phyloP scores from a whole-genome alignment of 192 early-diverging fungal species.

The Glomus cerebriforme region DNA sequence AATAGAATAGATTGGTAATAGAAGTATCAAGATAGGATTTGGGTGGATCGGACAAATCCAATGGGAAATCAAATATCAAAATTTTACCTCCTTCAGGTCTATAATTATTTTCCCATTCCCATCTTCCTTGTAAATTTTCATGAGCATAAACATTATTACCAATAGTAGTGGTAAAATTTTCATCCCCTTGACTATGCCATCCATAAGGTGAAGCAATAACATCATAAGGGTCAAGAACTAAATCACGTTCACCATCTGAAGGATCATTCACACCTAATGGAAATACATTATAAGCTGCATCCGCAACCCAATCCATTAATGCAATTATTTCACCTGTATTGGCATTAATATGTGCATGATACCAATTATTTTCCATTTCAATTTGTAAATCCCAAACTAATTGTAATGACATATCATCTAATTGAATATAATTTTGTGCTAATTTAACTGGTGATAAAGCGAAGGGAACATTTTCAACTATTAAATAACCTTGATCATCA shows the following conservation, averaged over 20 bases:
- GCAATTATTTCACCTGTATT: conserved; percentile 61
- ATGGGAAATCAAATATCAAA: conserved; percentile 76
- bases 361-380: conserved; percentile 82
- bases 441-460: conserved; percentile 59
- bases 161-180: conserved; percentile 67
- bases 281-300: conserved; percentile 78
- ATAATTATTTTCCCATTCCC: conserved; percentile 73
- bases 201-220: conserved; percentile 62
- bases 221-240: conserved; percentile 59
- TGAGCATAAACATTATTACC: conserved; percentile 96
- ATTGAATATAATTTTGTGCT: conserved; percentile 65
- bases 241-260: conserved; percentile 57
- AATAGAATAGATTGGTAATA: conserved; percentile 89
- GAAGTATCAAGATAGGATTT: conserved; percentile 74
- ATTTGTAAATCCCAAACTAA: conserved; percentile 84
- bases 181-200: conserved; percentile 71
- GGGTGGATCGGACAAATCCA: conserved; percentile 66
- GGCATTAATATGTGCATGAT: conserved; percentile 69
- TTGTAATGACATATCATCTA: conserved; percentile 54
- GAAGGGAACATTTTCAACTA: conserved; percentile 55
- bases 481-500: conserved; percentile 38
- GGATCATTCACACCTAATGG: conserved; percentile 84
- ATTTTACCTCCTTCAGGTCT: conserved; percentile 66
- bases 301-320: conserved; percentile 85
- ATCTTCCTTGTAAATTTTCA: conserved; percentile 73